Base-by-base conservation (phyloP, 23 red algal species). In the Gracilaria caudata region DNA sequence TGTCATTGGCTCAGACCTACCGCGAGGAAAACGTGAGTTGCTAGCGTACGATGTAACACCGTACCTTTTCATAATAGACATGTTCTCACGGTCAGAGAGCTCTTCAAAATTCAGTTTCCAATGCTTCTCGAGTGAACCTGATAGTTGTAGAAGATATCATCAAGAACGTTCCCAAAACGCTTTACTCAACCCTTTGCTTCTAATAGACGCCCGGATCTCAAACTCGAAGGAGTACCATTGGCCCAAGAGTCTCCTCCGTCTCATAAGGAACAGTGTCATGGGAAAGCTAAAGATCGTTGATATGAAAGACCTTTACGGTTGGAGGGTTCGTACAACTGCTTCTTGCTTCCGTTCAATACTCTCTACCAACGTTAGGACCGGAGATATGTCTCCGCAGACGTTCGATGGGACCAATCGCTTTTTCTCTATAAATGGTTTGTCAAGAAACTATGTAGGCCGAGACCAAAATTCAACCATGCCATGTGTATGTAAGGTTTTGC, bases 261-360 rank as follows among this genome's bases (percentile, higher is more conserved):
- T 93, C 2, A 56, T 93, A 47, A 43, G 90, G 35, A 93, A 87
- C 58, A 59, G 61, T 43, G 47, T 86, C 7, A 40, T 61, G 47
- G 90, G 90, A 19, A 57, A 41, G n/a, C 51, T 93, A 43, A 38
- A 85, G 23, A 79, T 87, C 4, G 25, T 82, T 36, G 80, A 93
- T 58, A 63, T 80, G 82, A 70, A 79, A 16, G 90, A 93, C 7
- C 17, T 93, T 30, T 93, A 86, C 41, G 81, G 72, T 19, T 93
- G 90, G 90, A 84, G 68, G 77, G 81, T 93, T 33, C 71, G 81
- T 6, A 71, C 81, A 29, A 74, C 73, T n/a, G 90, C 90, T 32
- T 84, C 90, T 12, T 93, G 90, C 57, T 85, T 86, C 28, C 81
- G 90, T 24, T 93, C 90, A 26, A 56, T 93, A 44, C 40, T 86